A percentile compares a stretch with the other conserved stretches of the same genome.
These are phyloP conservation scores for Dendrostoma leiphaemia DNA, from an alignment of 2,329 filamentous ascomycete species.

Conservation along the genomic window DNA sequence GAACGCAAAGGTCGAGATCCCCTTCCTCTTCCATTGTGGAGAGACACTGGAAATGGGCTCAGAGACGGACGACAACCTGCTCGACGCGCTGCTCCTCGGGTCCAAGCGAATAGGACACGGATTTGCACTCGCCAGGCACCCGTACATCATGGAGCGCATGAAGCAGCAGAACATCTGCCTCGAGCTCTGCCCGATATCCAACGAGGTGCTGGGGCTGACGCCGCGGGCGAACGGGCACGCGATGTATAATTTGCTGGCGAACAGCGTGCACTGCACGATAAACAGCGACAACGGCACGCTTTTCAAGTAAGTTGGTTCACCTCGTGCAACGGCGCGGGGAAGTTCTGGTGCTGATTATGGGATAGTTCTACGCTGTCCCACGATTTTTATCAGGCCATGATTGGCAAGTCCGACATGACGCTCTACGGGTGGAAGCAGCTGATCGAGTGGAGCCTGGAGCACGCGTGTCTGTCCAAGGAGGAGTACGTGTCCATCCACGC, in stretches of 20 bases:
- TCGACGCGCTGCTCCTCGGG: conserved; percentile 64
- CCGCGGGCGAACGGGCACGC: conserved; percentile 63
- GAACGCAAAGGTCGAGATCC: conserved; percentile 23
- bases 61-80: conserved; percentile 64
- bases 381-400: conserved; percentile 75
- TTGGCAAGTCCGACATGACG: conserved; percentile 65
- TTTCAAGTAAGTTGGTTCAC: conserved; percentile 62
- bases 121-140: conserved; percentile 66
- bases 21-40: conserved; percentile 47
- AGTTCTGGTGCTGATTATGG: not conserved
- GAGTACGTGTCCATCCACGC: conserved; percentile 36
- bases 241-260: conserved; percentile 67
- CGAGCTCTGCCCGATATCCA: conserved; percentile 77
- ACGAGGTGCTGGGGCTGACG: conserved; percentile 71
- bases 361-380: conserved; percentile 67
- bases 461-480: conserved; percentile 49
- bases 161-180: conserved; percentile 63
- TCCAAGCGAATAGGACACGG: conserved; percentile 73
- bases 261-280: conserved; percentile 70
- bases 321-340: too few species aligned
- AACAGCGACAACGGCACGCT: conserved; percentile 75
- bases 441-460: conserved; percentile 59
- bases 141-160: conserved; percentile 64
- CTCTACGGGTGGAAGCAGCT: conserved; percentile 72
- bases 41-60: conserved; percentile 68